Percentiles rank a stretch among this genome's conserved stretches.
These are phyloP conservation scores for Trifolium pratense DNA, from an alignment of 306 rosid species.

Conservation along the genomic window DNA sequence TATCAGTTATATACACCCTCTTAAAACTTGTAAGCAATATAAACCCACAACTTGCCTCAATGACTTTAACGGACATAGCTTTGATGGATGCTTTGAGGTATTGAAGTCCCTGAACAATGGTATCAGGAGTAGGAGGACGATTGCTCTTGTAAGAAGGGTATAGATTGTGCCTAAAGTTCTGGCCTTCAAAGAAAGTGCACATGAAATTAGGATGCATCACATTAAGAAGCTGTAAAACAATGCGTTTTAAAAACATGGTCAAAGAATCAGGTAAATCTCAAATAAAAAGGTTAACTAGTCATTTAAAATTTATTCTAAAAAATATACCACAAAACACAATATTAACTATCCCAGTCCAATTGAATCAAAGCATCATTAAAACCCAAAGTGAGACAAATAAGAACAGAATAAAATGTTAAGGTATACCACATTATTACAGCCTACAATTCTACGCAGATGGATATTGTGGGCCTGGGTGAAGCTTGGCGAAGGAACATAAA, in stretches of 20 bases:
- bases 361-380: constrained; percentile 14
- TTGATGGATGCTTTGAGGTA: constrained; percentile 94
- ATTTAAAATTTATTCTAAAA: constrained; percentile 12
- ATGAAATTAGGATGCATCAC: constrained; percentile 36
- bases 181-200: constrained; percentile 59
- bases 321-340: constrained; percentile 15
- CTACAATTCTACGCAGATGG: constrained; percentile 17
- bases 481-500: constrained; percentile 40
- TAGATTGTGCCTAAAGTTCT: constrained; percentile 84
- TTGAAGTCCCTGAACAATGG: constrained; percentile 96
- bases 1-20: constrained; percentile 36
- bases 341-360: constrained; percentile 23
- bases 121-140: constrained; percentile 96
- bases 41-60: constrained; percentile 67
- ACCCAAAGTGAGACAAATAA: constrained; percentile 20
- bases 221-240: constrained; percentile 34
- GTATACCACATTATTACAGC: constrained; percentile 37
- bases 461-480: constrained; percentile 31
- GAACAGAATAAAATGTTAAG: constrained; percentile 15
- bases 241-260: constrained; percentile 1
- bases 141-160: constrained; percentile 93
- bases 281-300: constrained; percentile 16
- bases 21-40: constrained; percentile 29
- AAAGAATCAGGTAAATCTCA: constrained; percentile 26
- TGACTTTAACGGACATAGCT: constrained; percentile 88